phyloP scores from a whole-genome alignment of 805 yeast genomes.

The Candida sithepensis region DNA sequence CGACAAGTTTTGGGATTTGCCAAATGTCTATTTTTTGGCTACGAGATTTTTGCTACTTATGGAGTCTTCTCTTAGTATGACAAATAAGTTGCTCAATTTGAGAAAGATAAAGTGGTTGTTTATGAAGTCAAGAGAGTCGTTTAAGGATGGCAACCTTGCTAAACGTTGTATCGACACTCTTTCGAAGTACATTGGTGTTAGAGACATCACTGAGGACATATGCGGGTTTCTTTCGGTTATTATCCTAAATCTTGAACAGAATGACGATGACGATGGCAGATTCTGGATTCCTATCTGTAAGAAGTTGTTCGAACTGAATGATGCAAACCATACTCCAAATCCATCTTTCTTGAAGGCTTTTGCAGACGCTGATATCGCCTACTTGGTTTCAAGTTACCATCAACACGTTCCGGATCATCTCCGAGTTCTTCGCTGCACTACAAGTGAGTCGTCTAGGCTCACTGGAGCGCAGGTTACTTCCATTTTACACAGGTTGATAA shows the following conservation, averaged over 20 bases:
- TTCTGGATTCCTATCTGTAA: conserved; percentile 22
- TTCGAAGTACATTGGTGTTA: conserved; percentile 20
- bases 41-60: conserved; percentile 31
- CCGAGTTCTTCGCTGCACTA: not conserved
- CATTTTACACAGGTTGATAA: not conserved
- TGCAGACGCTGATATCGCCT: not conserved
- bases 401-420: not conserved
- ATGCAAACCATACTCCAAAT: not conserved
- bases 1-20: conserved; percentile 35
- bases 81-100: conserved; percentile 26
- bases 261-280: conserved; percentile 5
- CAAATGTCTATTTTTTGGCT: conserved; percentile 35
- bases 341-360: not conserved
- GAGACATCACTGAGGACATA: conserved; percentile 25
- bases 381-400: not conserved
- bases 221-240: not conserved
- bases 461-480: not conserved
- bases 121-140: conserved; percentile 21
- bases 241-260: not conserved
- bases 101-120: conserved; percentile 38
- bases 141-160: conserved; percentile 18
- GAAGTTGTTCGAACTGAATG: conserved; percentile 8
- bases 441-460: not conserved
- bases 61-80: conserved; percentile 16
- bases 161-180: conserved; percentile 20